Evolutionary conservation across 2,329 filamentous ascomycete species (phyloP), one percentile per base, ranked within the genome.

Genomic region (Calcarisporium arbuscula): DNA sequence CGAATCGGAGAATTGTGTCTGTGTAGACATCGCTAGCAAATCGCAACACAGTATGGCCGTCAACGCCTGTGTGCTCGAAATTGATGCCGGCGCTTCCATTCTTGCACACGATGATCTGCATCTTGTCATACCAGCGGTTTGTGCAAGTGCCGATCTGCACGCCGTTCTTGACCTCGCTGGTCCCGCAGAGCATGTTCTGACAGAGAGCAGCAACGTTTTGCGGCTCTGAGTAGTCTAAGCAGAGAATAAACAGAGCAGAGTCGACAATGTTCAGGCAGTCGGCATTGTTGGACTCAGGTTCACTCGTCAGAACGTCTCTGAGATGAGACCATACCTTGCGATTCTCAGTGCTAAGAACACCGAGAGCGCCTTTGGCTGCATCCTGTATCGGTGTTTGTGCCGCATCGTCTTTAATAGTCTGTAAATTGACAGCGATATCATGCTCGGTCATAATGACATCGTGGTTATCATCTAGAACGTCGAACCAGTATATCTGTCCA

Each of bases 41-140:
- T 6, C 92, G 82, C 34, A 98, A 74, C 16, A 98, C 92, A 0
- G 92, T 98, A 56, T 98, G 92, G 2, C 92, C 92, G 52, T 98
- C 92, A 5, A 98, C 90, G 46, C 92, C 92, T 1, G 92, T 98
- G 54, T 98, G 92, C 59, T 98, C 92, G 51, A 98, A 96, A 64
- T 98, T 98, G 76, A 98, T 96, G 6, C 92, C 92, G 0, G 92
- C 92, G 53, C 87, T 95, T 38, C 92, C 92, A 61, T 96, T 98
- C 65, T 95, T 94, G 71, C 92, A 96, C 32, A 98, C 92, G 35
- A 98, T 96, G 43, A 98, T 95, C 56, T 98, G 92, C 30, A 98
- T 71, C 66, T 98, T 98, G 64, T 98, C 92, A 54, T 98, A 98
- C 92, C 92, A 98, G 42, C 92, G 74, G 60, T 98, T 98, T 11